Percentiles rank a stretch among this genome's conserved stretches.
phyloP scores from a whole-genome alignment of 805 yeast species.

The Barnettozyma pratensis region DNA sequence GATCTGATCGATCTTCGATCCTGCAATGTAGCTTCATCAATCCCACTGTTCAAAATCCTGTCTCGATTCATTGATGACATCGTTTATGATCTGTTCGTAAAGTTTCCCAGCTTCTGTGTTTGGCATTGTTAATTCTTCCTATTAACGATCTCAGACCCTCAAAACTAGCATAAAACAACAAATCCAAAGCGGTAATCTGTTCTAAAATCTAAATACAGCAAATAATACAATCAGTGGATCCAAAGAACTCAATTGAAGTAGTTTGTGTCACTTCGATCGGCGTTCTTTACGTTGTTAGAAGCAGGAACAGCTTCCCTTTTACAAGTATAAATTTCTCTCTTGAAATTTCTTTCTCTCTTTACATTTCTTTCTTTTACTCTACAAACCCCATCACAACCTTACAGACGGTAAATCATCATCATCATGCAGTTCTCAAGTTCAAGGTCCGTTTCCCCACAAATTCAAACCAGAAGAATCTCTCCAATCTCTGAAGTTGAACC shows the following conservation, averaged over 20 bases:
- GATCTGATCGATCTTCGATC: slow-evolving; percentile 51
- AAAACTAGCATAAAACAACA: no score
- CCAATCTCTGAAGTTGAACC: no score
- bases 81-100: slow-evolving; percentile 79
- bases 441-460: no score
- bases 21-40: slow-evolving; percentile 86
- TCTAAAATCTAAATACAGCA: neutral
- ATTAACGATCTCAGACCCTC: neutral
- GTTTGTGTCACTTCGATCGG: neutral
- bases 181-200: no score
- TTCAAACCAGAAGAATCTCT: no score
- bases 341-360: no score
- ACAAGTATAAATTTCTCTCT: no score
- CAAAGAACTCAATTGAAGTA: neutral
- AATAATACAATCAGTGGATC: neutral
- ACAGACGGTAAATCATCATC: no score
- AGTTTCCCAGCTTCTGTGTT: slow-evolving; percentile 41
- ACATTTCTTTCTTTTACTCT: no score
- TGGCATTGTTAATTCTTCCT: slow-evolving; percentile 18
- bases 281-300: neutral
- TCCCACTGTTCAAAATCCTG: slow-evolving; percentile 94
- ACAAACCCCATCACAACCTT: no score
- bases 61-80: slow-evolving; percentile 85
- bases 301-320: neutral
- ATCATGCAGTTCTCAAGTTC: no score